These are phyloP conservation scores for Setomelanomma holmii DNA, from an alignment of 2,329 filamentous ascomycete species.

Conservation along the genomic window DNA sequence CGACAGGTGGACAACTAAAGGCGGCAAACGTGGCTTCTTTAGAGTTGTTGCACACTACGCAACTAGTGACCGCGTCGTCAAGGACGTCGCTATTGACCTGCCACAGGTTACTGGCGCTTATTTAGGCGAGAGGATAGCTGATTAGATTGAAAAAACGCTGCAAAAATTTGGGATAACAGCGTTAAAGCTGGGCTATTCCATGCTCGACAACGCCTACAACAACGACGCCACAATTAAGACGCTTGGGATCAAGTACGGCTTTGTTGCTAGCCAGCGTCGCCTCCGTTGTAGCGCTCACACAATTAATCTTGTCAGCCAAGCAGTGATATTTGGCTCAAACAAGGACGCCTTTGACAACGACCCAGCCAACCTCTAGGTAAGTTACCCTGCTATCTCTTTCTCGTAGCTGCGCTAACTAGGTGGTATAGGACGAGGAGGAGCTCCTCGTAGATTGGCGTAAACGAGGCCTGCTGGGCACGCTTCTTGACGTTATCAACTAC, in stretches of 20 bases:
- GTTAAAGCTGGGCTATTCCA: no score
- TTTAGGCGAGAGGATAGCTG: constrained; percentile 6
- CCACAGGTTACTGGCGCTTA: constrained; percentile 7
- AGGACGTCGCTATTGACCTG: constrained; percentile 6
- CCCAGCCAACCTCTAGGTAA: neutral
- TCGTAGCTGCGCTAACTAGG: no score
- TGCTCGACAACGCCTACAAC: no score
- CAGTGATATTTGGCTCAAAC: neutral
- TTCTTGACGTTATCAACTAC: no score
- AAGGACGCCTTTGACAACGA: neutral
- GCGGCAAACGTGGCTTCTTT: no score
- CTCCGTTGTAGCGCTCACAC: neutral
- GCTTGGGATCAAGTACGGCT: neutral
- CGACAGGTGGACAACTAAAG: no score
- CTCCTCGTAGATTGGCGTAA: neutral
- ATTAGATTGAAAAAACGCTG: constrained; percentile 1
- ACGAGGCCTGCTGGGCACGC: neutral
- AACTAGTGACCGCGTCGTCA: neutral
- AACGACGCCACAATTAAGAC: neutral
- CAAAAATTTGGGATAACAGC: no score
- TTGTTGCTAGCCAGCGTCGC: neutral
- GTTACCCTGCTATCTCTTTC: no score
- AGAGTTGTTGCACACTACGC: no score
- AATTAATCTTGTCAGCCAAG: constrained; percentile 2
- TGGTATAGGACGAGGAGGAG: no score